These are phyloP conservation scores for Triticum urartu DNA, from an alignment of 176 grass and related monocot genomes.

Conservation along the genomic window DNA sequence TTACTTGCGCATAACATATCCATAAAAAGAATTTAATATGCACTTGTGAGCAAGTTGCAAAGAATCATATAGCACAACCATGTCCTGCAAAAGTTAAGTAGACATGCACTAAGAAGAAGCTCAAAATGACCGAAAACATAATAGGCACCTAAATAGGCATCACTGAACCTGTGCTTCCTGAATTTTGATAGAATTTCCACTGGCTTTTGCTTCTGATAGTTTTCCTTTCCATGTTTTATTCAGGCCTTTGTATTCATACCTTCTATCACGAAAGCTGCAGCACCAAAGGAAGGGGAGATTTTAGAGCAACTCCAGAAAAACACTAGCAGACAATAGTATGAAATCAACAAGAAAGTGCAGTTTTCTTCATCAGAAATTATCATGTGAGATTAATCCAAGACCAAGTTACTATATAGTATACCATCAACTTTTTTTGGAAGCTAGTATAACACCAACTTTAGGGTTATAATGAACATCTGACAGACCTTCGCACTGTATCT, in stretches of 20 bases:
- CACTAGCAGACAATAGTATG: constrained; percentile 21
- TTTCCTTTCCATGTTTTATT: constrained; percentile 99
- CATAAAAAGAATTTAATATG: constrained; percentile 99
- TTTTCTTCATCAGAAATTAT: constrained; percentile 16
- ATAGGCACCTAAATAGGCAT: constrained; percentile 5
- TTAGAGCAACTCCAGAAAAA: constrained; percentile 26
- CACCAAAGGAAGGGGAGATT: constrained; percentile 30
- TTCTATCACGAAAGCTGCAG: constrained; percentile 96
- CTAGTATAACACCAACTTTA: constrained; percentile 6
- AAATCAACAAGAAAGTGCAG: not conserved
- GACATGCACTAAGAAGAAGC: constrained; percentile 25
- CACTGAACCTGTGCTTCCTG: constrained; percentile 91
- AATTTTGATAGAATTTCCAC: constrained; percentile 91
- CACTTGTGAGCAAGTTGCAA: constrained; percentile 98
- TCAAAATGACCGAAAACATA: constrained; percentile 32
- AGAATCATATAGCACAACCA: constrained; percentile 98
- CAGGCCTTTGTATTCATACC: constrained; percentile 99
- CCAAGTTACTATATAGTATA: constrained; percentile 4
- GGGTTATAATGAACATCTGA: constrained; percentile 10
- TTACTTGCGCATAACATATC: constrained; percentile 99
- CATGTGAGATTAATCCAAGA: constrained; percentile 1
- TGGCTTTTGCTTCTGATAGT: constrained; percentile 74
- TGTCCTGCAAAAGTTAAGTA: constrained; percentile 66
- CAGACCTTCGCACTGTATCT: constrained; percentile 89
- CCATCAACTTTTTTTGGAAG: not conserved